These are phyloP conservation scores for Ascobolus immersus DNA, from an alignment of 495 filamentous ascomycete genomes.

Conservation along the genomic window DNA sequence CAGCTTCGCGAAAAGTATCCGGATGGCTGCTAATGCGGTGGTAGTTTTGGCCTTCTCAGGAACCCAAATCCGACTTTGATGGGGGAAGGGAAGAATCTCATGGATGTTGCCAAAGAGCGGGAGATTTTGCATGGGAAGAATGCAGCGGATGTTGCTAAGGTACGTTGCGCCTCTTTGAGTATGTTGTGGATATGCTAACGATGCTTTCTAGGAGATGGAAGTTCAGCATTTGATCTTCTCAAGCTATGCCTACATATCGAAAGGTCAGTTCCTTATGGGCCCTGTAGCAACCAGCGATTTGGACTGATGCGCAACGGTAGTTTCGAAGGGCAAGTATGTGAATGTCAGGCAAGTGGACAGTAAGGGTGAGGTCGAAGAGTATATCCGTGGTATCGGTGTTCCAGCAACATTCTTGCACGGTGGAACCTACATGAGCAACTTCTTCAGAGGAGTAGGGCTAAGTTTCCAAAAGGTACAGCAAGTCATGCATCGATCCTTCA, in stretches of 20 bases:
- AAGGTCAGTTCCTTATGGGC: conserved; percentile 18
- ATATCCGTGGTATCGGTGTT: conserved; percentile 25
- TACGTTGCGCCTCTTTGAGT: conserved; percentile 19
- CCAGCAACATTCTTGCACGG: conserved; percentile 29
- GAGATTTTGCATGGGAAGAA: too few relatives aligned
- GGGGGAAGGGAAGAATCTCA: conserved; percentile 24
- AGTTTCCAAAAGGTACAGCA: conserved; percentile 8
- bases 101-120: conserved; percentile 23
- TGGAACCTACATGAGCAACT: conserved; percentile 35
- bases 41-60: conserved; percentile 7
- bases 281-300: conserved; percentile 19
- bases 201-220: neutral
- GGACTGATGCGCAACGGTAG: conserved; percentile 27
- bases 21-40: neutral
- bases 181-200: conserved; percentile 14
- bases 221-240: neutral
- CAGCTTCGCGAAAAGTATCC: too few relatives aligned
- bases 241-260: conserved; percentile 4
- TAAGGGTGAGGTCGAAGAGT: conserved; percentile 33
- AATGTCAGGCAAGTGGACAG: conserved; percentile 35
- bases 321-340: conserved; percentile 27
- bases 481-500: neutral
- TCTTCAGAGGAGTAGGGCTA: conserved; percentile 32
- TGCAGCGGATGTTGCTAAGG: conserved; percentile 19
- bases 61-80: conserved; percentile 23